Base-by-base conservation (phyloP, 805 yeast species). In the Candida silvatica region DNA sequence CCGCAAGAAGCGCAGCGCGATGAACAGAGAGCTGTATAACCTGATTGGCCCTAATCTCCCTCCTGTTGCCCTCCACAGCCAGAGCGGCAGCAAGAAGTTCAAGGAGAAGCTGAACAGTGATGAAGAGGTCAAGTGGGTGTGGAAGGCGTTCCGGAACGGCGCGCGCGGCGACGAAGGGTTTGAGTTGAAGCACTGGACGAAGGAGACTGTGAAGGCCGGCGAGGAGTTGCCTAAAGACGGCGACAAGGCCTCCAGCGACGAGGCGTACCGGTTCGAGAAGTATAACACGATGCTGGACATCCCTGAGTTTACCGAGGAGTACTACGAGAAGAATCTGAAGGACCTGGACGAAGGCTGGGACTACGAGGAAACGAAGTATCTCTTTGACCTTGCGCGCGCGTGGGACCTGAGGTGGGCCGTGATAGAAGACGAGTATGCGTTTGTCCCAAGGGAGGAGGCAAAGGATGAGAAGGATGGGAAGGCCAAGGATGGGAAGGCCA, bases 41-140 rank as follows among this genome's bases (percentile, higher is more conserved):
- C 67, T 94, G 35, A 64, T 92, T 27, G 98, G 99, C 4, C 88
- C 92, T 27, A 86, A 86, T 55, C 77, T 94, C 2, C 96, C 98
- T 1, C 88, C 97, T 0, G 73, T 71, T 6, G 70, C 69, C n/a
- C 71, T 70, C n/a, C 28, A 32, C 12, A 65, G 66, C 34, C 64
- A 63, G 35, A 57, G 31, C 4, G 28, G 45, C 6, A n/a, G n/a
- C n/a, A 37, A 61, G n/a, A 68, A 74, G 42, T 77, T 77, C 50
- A 80, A 79, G 43, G 84, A 78, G 39, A 70, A 75, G 45, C 66
- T 84, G 35, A 74, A 74, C 38, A 61, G 62, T 29, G 66, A 71
- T 15, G 80, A 76, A 41, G 80, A 85, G 0, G 70, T 92, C 0
- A 87, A 95, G 1, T 92, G 99, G 99, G 69, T 74, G 1, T 65